Evolutionary conservation across 768 basidiomycete species (phyloP).

Genomic region (Pisolithus albus): DNA sequence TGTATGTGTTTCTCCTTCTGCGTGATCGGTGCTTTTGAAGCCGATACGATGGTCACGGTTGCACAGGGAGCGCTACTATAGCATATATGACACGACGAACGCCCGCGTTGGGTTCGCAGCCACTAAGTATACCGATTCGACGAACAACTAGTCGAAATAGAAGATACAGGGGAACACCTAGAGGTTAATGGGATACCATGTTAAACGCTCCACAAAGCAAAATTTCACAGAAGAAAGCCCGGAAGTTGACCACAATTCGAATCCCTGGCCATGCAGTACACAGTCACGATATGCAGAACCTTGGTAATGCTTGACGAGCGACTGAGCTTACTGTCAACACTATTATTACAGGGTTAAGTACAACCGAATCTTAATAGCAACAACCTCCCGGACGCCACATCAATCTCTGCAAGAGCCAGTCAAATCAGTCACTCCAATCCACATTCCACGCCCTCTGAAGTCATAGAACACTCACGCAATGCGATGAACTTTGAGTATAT

Average conservation of each 20-base stretch:
- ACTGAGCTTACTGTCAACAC: slow-evolving; percentile 64
- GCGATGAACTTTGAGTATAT: slow-evolving; percentile 66
- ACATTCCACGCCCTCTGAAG: neutral
- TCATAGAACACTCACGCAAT: slow-evolving; percentile 41
- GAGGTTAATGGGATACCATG: slow-evolving; percentile 77
- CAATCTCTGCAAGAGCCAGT: slow-evolving; percentile 43
- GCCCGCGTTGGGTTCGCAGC: slow-evolving; percentile 35
- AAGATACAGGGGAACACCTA: no score
- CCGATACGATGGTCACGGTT: neutral
- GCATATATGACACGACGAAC: slow-evolving; percentile 36
- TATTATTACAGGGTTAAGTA: slow-evolving; percentile 86
- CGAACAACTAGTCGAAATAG: slow-evolving; percentile 5
- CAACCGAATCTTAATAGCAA: slow-evolving; percentile 59
- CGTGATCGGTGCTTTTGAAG: neutral
- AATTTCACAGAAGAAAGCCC: slow-evolving; percentile 93
- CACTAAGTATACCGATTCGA: slow-evolving; percentile 26
- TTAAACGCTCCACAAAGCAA: slow-evolving; percentile 69
- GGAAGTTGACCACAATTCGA: slow-evolving; percentile 94
- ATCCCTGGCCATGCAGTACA: slow-evolving; percentile 38
- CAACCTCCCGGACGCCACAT: slow-evolving; percentile 64
- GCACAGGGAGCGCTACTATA: slow-evolving; percentile 36
- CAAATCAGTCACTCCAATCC: neutral
- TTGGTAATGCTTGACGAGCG: neutral
- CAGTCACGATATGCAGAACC: neutral
- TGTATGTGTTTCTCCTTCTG: slow-evolving; percentile 9